phyloP scores from a whole-genome alignment of 2,329 filamentous ascomycete species.

The Verticillium tricorpus region DNA sequence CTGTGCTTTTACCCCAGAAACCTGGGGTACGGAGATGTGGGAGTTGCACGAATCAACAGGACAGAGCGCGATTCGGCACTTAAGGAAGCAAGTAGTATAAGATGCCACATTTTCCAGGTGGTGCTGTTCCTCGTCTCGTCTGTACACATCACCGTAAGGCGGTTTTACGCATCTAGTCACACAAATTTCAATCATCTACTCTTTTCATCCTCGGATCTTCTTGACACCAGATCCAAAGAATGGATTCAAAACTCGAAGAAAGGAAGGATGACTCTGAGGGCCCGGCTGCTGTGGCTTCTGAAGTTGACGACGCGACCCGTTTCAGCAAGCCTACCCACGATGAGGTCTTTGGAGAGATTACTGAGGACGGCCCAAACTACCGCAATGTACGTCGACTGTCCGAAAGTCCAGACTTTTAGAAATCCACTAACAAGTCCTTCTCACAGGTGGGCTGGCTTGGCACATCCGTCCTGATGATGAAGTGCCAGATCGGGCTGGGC shows the following conservation, averaged over 20 bases:
- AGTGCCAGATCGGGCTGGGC: constrained; percentile 38
- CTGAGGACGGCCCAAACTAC: constrained; percentile 23
- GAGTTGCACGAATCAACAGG: too few species aligned
- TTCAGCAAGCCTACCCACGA: constrained; percentile 14
- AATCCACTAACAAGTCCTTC: not conserved
- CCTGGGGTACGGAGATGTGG: too few species aligned
- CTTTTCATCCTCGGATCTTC: too few species aligned
- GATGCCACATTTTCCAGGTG: too few species aligned
- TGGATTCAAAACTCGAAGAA: not conserved
- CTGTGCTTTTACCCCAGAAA: too few species aligned
- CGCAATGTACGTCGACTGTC: constrained; percentile 17
- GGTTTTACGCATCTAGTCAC: too few species aligned
- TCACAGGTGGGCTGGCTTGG: constrained; percentile 36
- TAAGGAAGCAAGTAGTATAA: too few species aligned
- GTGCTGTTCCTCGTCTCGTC: too few species aligned
- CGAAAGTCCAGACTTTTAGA: not conserved
- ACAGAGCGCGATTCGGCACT: too few species aligned
- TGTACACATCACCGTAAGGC: too few species aligned
- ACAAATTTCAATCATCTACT: too few species aligned
- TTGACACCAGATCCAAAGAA: not conserved
- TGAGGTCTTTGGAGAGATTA: constrained; percentile 25
- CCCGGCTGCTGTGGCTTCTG: not conserved
- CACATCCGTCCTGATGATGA: constrained; percentile 38
- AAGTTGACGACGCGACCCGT: constrained; percentile 5
- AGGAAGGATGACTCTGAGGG: not conserved